A percentile compares a stretch with the other conserved stretches of the same genome.
Conservation (phyloP, 768 basidiomycete genomes). For the Termitomyces sp. region DNA sequence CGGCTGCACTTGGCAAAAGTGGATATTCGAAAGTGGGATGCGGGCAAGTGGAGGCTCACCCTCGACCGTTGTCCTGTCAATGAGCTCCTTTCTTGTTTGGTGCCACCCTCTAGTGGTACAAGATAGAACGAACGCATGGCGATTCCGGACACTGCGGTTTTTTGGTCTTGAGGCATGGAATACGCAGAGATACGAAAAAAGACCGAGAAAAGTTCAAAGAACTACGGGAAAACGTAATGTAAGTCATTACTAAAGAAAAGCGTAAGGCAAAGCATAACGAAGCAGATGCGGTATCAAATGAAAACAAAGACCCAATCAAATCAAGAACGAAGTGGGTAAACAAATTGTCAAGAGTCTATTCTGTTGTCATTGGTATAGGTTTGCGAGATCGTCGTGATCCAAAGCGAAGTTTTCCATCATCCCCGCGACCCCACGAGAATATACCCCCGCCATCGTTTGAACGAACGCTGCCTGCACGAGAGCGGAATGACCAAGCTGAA, state of each 20-base stretch:
- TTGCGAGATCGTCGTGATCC: slow-evolving; percentile 60
- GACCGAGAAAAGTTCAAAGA: slow-evolving; percentile 2
- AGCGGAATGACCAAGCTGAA: slow-evolving; percentile 78
- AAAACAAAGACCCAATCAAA: slow-evolving; percentile 13
- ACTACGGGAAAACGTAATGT: slow-evolving; percentile 19
- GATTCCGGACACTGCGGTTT: slow-evolving; percentile 25
- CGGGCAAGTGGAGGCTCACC: too few relatives aligned
- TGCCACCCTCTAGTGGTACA: too few relatives aligned
- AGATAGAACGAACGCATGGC: not conserved
- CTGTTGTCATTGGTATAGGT: slow-evolving; percentile 26
- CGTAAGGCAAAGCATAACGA: slow-evolving; percentile 19
- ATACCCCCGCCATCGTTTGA: slow-evolving; percentile 65
- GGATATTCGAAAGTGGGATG: too few relatives aligned
- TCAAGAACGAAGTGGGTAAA: slow-evolving; percentile 15
- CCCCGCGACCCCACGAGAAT: slow-evolving; percentile 63
- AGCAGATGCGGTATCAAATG: slow-evolving; percentile 11
- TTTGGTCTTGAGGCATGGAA: not conserved
- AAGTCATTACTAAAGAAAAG: slow-evolving; percentile 24
- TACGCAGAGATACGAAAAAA: slow-evolving; percentile 1
- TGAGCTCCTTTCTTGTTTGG: too few relatives aligned
- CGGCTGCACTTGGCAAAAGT: too few relatives aligned
- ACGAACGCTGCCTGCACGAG: slow-evolving; percentile 66
- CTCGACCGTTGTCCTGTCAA: too few relatives aligned
- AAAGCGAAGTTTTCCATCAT: slow-evolving; percentile 67
- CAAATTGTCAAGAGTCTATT: slow-evolving; percentile 13